Base-by-base conservation (phyloP, 2,329 filamentous ascomycete species). In the Penicillium hesseltinei region DNA sequence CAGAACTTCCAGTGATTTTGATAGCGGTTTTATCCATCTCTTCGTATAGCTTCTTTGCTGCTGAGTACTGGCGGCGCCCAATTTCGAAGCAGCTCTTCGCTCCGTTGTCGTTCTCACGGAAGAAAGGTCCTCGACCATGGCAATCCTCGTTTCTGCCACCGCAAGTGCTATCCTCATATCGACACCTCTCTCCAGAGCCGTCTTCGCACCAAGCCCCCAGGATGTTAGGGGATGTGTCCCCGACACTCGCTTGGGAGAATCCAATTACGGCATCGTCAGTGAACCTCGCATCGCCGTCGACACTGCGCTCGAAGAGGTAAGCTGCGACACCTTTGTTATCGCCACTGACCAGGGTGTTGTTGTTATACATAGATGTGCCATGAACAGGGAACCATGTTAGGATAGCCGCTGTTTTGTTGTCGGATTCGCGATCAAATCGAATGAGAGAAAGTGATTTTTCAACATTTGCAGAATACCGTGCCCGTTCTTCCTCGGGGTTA, bases 261-360 rank as follows among this genome's bases (percentile, higher is more conserved):
- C 91, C 93, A 3, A 92, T 92, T 1, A 97, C 90, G 65, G 96
- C 96, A 10, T 82, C 83, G 2, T 85, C 78, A 0, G 84, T 82
- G 35, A 86, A 85, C 19, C 77, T 80, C 2, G 78, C 69, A 19
- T 84, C 80, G n/a, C 73, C 75, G 2, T 77, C 71, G 48, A 88
- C 81, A 51, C 84, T 86, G 63, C 88, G 83, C 71, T 97, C 93
- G 52, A 97, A 88, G 13, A 96, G 78, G 70, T 88, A 89, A 0
- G 92, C 90, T 2, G 93, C 92, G 7, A 96, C 91, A 13, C 93
- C 93, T 77, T 97, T 97, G 78, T 97, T 97, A 73, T 97, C 93
- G n/a, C 91, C 93, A 3, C 92, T 88, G 50, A 94, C 85, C 15
- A 96, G 81, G 0, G 92, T 97, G 75, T 96, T 96, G 76, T 97